Conservation (phyloP, 2,329 filamentous ascomycete species). For the Microsporum canis region DNA sequence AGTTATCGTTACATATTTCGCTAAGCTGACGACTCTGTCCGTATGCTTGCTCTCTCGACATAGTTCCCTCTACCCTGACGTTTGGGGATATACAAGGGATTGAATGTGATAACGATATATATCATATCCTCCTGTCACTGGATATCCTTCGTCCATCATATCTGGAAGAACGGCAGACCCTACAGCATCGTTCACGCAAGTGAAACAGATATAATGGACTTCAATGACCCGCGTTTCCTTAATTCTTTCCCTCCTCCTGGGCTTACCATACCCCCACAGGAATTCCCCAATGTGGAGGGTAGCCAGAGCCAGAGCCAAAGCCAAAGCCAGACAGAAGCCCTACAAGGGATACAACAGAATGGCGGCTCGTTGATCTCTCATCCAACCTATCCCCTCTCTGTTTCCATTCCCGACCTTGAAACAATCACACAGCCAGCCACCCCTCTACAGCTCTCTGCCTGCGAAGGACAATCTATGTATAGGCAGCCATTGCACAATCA, state of each 20-base stretch:
- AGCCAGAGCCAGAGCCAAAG: not conserved
- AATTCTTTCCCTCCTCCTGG: not conserved
- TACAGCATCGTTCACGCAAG: not conserved
- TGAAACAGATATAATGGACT: not conserved
- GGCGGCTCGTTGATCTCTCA: not conserved
- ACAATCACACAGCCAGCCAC: not conserved
- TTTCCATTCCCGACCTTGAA: not conserved
- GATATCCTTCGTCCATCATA: not conserved
- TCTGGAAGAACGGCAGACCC: not conserved
- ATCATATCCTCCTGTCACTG: not conserved
- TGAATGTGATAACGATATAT: not conserved
- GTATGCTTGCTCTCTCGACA: not conserved
- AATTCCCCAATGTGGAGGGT: not conserved
- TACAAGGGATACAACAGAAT: not conserved
- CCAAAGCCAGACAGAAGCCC: not conserved
- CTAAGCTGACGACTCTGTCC: not conserved
- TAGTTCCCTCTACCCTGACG: not conserved
- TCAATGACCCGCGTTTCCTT: not conserved
- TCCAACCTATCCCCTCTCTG: not conserved
- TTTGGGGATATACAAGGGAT: not conserved
- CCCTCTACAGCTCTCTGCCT: not conserved
- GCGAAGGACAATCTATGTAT: not conserved
- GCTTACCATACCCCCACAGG: not conserved
- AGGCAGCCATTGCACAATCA: not conserved
- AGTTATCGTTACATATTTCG: not conserved